Evolutionary conservation across 1,284 basidiomycete genomes (phyloP).

Genomic region (Heliocybe sulcata): DNA sequence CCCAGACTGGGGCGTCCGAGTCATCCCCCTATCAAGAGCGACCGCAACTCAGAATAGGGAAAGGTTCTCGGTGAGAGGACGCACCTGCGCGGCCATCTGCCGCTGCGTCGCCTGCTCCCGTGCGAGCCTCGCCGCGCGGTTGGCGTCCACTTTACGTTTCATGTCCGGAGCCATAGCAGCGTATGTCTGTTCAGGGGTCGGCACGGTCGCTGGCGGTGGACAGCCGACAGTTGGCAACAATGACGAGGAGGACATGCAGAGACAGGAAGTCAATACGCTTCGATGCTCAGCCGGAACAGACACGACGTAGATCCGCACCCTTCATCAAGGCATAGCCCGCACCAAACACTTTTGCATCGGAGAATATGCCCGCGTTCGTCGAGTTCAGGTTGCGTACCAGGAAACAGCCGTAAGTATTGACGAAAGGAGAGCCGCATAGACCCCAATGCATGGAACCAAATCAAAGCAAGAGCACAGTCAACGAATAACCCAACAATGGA

Average conservation of each 20-base stretch:
- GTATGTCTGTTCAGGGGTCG: slow-evolving; percentile 26
- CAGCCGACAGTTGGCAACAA: not conserved
- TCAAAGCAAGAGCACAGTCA: not conserved
- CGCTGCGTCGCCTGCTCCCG: slow-evolving; percentile 47
- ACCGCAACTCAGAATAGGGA: not conserved
- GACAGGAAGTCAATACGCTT: not conserved
- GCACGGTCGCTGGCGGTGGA: slow-evolving; percentile 8
- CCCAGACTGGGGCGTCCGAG: slow-evolving; percentile 45
- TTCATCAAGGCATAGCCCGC: slow-evolving; percentile 60
- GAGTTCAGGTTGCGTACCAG: not conserved
- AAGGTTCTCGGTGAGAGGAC: not conserved
- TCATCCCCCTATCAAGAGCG: slow-evolving; percentile 20
- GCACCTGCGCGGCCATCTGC: slow-evolving; percentile 49
- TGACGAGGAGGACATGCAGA: not conserved
- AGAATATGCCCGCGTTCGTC: not conserved
- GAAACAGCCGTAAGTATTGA: not conserved
- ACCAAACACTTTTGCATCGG: slow-evolving; percentile 40
- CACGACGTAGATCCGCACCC: slow-evolving; percentile 32
- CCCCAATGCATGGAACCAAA: no score
- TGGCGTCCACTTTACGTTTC: slow-evolving; percentile 57
- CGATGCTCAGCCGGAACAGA: slow-evolving; percentile 29
- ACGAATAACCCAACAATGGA: slow-evolving; percentile 9
- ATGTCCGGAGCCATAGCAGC: slow-evolving; percentile 59
- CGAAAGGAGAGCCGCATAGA: no score
- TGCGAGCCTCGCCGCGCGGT: slow-evolving; percentile 45